phyloP scores from a whole-genome alignment of 192 early-diverging fungal species.

The Oehlia diaphana region DNA sequence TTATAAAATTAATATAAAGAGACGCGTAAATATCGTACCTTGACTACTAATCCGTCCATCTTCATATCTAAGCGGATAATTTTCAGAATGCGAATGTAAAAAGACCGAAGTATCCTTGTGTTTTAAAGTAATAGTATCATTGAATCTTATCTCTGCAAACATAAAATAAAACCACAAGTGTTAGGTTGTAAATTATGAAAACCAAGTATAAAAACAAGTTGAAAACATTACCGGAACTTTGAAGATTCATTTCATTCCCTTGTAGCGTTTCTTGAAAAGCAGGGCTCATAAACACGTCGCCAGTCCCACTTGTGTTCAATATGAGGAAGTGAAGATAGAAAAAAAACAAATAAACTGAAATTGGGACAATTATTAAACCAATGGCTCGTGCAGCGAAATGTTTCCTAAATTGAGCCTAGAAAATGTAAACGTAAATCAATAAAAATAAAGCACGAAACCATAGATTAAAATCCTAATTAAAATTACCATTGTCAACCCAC shows the following conservation, averaged over 20 bases:
- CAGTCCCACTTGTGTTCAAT: conserved; percentile 78
- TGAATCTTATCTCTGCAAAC: conserved; percentile 72
- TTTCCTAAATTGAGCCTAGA: conserved; percentile 58
- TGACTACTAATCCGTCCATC: conserved; percentile 86
- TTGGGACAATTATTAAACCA: conserved; percentile 81
- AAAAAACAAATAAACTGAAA: conserved; percentile 76
- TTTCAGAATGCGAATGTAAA: conserved; percentile 76
- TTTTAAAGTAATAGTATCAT: conserved; percentile 74
- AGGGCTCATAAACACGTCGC: conserved; percentile 91
- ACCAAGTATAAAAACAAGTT: conserved; percentile 37
- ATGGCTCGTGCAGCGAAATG: conserved; percentile 88
- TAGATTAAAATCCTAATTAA: neutral
- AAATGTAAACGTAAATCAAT: too few species aligned
- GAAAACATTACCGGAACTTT: conserved; percentile 33
- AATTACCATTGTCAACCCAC: conserved; percentile 65
- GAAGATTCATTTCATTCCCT: conserved; percentile 72
- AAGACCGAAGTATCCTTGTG: conserved; percentile 75
- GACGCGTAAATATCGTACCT: conserved; percentile 46
- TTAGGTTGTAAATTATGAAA: conserved; percentile 40
- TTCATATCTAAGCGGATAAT: conserved; percentile 89
- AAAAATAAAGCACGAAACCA: too few species aligned
- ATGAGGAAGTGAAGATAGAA: conserved; percentile 94
- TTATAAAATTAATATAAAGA: neutral
- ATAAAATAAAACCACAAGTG: neutral
- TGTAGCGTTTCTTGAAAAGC: conserved; percentile 82